A percentile compares a stretch with the other conserved stretches of the same genome.
Evolutionary conservation across 2,329 filamentous ascomycete species (phyloP).

Genomic region (Chalara sp.): DNA sequence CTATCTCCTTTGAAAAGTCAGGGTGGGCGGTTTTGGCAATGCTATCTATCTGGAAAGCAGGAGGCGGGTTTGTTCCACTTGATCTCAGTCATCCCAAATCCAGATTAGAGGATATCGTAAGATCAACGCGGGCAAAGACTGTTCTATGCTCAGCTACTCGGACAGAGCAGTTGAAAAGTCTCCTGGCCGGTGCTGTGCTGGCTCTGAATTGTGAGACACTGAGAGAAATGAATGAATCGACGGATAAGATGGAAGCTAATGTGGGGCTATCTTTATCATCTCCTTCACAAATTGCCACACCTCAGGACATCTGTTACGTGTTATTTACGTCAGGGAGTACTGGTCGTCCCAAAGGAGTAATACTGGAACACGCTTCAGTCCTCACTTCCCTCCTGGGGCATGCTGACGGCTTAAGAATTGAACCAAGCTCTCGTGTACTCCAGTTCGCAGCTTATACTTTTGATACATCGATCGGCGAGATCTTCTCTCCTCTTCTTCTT

Average conservation of each 20-base stretch:
- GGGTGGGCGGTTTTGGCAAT: slow-evolving; percentile 17
- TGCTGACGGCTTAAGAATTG: not conserved
- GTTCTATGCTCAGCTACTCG: slow-evolving; percentile 1
- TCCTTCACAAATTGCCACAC: not conserved
- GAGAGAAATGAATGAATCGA: not conserved
- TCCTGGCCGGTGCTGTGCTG: not conserved
- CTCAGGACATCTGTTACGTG: slow-evolving; percentile 3
- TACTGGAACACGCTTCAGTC: not conserved
- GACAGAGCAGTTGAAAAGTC: not conserved
- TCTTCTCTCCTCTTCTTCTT: slow-evolving; percentile 9
- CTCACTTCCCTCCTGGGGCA: not conserved
- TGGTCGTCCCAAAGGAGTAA: slow-evolving; percentile 16
- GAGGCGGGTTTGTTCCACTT: slow-evolving; percentile 22
- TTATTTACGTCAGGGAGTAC: slow-evolving; percentile 20
- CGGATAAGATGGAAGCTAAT: not conserved
- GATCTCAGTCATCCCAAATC: slow-evolving; percentile 10
- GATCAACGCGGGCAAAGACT: slow-evolving; percentile 1
- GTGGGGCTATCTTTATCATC: not conserved
- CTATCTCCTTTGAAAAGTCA: slow-evolving; percentile 16
- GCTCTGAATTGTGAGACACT: not conserved
- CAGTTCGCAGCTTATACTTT: slow-evolving; percentile 16
- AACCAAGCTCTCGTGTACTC: slow-evolving; percentile 8
- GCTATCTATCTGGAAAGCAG: slow-evolving; percentile 20
- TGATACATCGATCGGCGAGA: slow-evolving; percentile 12
- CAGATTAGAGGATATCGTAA: slow-evolving; percentile 3